Conservation (phyloP, 768 basidiomycete genomes). For the Cytidiella melzeri region DNA sequence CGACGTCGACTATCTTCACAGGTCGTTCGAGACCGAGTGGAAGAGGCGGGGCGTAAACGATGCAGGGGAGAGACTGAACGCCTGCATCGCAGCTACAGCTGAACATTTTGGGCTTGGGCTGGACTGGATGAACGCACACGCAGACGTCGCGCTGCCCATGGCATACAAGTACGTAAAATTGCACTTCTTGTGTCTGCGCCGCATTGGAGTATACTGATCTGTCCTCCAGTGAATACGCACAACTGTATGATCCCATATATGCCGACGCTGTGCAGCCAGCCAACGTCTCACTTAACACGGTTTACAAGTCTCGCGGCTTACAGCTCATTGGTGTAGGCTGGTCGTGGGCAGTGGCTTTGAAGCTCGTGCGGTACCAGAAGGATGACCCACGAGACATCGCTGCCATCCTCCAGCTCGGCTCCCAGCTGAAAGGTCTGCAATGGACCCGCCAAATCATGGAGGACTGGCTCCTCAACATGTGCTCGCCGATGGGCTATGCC, state of each 20-base stretch:
- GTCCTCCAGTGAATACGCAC: conserved; percentile 14
- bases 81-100: conserved; percentile 54
- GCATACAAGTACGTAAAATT: conserved; percentile 47
- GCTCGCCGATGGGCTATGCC: conserved; percentile 60
- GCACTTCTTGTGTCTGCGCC: not conserved
- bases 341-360: conserved; percentile 68
- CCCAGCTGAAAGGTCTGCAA: conserved; percentile 39
- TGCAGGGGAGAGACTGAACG: conserved; percentile 47
- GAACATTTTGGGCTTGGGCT: conserved; percentile 41
- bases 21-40: conserved; percentile 56
- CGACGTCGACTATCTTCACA: conserved; percentile 63
- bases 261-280: conserved; percentile 41
- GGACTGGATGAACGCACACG: conserved; percentile 78
- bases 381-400: conserved; percentile 63
- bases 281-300: conserved; percentile 48
- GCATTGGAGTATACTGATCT: not conserved
- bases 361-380: conserved; percentile 60
- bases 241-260: conserved; percentile 55
- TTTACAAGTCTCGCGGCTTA: conserved; percentile 49
- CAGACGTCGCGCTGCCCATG: conserved; percentile 66
- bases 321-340: conserved; percentile 60
- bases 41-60: conserved; percentile 40
- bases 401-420: conserved; percentile 59
- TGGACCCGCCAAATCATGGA: conserved; percentile 55
- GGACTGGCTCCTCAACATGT: conserved; percentile 48